Percentiles rank a stretch among this genome's conserved stretches.
phyloP scores from a whole-genome alignment of 2,329 filamentous ascomycete genomes.

The Rhynchosporium graminicola region DNA sequence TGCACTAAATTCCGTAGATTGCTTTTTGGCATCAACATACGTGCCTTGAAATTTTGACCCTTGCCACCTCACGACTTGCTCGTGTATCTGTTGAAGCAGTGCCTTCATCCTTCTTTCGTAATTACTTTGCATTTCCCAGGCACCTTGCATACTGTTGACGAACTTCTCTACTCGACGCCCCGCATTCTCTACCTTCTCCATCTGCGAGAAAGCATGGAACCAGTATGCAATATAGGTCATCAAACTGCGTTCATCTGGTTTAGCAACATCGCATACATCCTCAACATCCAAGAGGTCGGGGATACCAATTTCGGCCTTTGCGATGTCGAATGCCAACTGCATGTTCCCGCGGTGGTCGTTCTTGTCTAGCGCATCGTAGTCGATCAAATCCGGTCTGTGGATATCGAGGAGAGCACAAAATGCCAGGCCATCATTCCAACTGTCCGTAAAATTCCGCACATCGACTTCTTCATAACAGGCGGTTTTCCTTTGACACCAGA shows the following conservation, averaged over 20 bases:
- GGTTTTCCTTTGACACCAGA: slow-evolving; percentile 99
- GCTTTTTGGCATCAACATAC: slow-evolving; percentile 87
- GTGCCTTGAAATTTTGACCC: slow-evolving; percentile 84
- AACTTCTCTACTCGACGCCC: slow-evolving; percentile 97
- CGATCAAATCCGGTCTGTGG: slow-evolving; percentile 93
- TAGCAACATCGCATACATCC: slow-evolving; percentile 94
- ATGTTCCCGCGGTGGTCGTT: slow-evolving; percentile 93
- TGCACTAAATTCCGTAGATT: slow-evolving; percentile 76
- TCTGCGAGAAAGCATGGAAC: slow-evolving; percentile 99
- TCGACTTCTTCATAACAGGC: slow-evolving; percentile 98
- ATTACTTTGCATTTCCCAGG: slow-evolving; percentile 98
- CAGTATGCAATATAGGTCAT: slow-evolving; percentile 99
- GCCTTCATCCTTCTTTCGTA: slow-evolving; percentile 90
- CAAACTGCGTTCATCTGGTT: slow-evolving; percentile 91
- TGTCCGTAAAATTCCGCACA: slow-evolving; percentile 89
- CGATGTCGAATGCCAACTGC: slow-evolving; percentile 96
- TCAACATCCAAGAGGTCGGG: slow-evolving; percentile 94
- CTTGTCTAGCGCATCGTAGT: slow-evolving; percentile 94
- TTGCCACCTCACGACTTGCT: slow-evolving; percentile 76
- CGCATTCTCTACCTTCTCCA: slow-evolving; percentile 98
- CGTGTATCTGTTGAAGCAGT: slow-evolving; percentile 71
- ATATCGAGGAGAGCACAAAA: slow-evolving; percentile 97
- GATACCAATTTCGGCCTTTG: slow-evolving; percentile 93
- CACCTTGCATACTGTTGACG: slow-evolving; percentile 96
- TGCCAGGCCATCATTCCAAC: slow-evolving; percentile 96